Evolutionary conservation across 176 grass and related monocot genomes (phyloP), one percentile per base, ranked within the genome.

Genomic region (Zoysia pacifica): DNA sequence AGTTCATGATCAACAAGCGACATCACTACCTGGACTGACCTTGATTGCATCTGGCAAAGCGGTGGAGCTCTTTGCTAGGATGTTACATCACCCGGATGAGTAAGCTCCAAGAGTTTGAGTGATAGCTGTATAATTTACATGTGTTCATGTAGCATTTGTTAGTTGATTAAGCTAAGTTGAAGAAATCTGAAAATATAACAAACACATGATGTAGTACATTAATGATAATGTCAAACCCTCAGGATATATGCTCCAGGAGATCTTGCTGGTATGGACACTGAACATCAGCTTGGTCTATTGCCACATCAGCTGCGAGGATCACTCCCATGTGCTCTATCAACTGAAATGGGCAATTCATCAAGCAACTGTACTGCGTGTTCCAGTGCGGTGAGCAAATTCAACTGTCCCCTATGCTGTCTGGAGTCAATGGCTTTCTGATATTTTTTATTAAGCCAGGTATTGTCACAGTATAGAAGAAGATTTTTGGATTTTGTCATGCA

Each of bases 201-300:
- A 79, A 7, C 18, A 20, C 47, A 65, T 11, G 4, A 43, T 44
- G 46, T 69, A 13, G n/a, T 76, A 18, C 39, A 55, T 42, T 74
- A 70, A 82, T 5, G 9, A 73, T 71, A 78, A 49, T 42, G 48
- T 47, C 12, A 83, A 84, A 69, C 46, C 18, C 15, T 91, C 81
- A 97, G 95, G 90, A 91, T 93, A 86, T 67, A 89, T 89, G 95
- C 95, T 80, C 85, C 72, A 85, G 95, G 92, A 72, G 95, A 97
- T 83, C 90, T 85, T 89, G 83, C 87, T 67, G 89, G 74, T 83
- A 89, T 82, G 46, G 86, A 65, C 63, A 91, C 81, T 49, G 92
- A 94, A 54, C 83, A 91, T 83, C 92, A 93, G 55, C 81, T 97
- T 75, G 95, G 95, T 82, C 65, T 97, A 48, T 93, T 94, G 40